phyloP scores from a whole-genome alignment of 2,329 filamentous ascomycete species.

The Colletotrichum musae region DNA sequence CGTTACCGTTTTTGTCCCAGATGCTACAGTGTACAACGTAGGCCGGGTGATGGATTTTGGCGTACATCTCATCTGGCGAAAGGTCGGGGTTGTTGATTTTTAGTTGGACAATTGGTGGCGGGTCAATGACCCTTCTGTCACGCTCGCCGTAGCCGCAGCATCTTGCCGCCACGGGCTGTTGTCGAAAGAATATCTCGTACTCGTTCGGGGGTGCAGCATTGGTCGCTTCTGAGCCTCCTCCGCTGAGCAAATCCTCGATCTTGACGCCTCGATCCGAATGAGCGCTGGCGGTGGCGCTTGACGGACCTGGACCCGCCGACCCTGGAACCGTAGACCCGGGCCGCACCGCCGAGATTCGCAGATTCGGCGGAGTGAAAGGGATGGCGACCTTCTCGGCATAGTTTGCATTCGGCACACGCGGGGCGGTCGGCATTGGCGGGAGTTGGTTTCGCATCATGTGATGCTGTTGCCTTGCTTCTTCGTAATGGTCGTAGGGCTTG shows the following conservation, averaged over 20 bases:
- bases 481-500: constrained; percentile 29
- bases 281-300: constrained; percentile 20
- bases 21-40: constrained; percentile 84
- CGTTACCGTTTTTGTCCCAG: constrained; percentile 76
- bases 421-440: constrained; percentile 22
- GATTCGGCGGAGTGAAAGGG: constrained; percentile 30
- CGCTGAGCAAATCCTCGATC: constrained; percentile 43
- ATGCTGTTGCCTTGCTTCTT: constrained; percentile 32
- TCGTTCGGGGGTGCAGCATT: constrained; percentile 42
- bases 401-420: constrained; percentile 33
- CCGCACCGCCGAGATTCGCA: constrained; percentile 32
- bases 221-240: constrained; percentile 3
- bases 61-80: constrained; percentile 67
- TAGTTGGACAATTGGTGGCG: constrained; percentile 85
- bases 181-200: constrained; percentile 74
- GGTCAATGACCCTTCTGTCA: constrained; percentile 86
- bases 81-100: constrained; percentile 71
- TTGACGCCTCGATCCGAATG: constrained; percentile 42
- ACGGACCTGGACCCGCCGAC: background rate
- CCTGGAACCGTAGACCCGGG: constrained; percentile 7
- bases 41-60: constrained; percentile 71
- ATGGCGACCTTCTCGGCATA: constrained; percentile 42
- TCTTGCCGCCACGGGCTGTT: constrained; percentile 83
- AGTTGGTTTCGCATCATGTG: constrained; percentile 31
- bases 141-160: constrained; percentile 88